These are phyloP conservation scores for Tillandsia fasciculata DNA, from an alignment of 176 grass and related monocot genomes.

Conservation along the genomic window DNA sequence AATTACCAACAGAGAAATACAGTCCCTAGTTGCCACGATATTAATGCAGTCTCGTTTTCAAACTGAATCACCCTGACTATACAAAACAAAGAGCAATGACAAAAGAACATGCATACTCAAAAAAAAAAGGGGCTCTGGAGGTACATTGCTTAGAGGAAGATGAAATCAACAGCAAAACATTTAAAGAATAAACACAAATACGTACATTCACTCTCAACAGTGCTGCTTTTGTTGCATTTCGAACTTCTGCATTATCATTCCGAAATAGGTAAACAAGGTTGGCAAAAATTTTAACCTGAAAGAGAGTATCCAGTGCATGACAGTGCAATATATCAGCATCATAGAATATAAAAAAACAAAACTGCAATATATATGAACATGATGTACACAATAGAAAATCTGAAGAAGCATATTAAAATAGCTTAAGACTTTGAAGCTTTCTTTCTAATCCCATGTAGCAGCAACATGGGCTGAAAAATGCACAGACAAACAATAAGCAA, in stretches of 20 bases:
- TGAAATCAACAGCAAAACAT: background rate
- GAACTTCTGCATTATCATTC: constrained; percentile 51
- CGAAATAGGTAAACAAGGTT: constrained; percentile 54
- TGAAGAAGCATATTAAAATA: too few relatives aligned
- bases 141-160: too few relatives aligned
- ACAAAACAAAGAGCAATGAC: background rate
- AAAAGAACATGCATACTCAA: background rate
- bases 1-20: too few relatives aligned
- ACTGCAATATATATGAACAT: background rate
- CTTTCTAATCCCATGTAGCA: too few relatives aligned
- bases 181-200: constrained; percentile 16
- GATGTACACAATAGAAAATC: too few relatives aligned
- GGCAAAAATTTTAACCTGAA: constrained; percentile 59
- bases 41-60: background rate
- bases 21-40: too few relatives aligned
- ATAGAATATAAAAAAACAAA: background rate
- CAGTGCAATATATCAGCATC: background rate
- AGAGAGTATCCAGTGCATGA: background rate
- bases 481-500: too few relatives aligned
- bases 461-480: too few relatives aligned
- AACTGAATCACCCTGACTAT: background rate
- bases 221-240: constrained; percentile 68
- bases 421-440: too few relatives aligned
- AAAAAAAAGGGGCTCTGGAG: background rate
- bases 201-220: constrained; percentile 58